A percentile compares a stretch with the other conserved stretches of the same genome.
phyloP scores from a whole-genome alignment of 495 filamentous ascomycete species.

The Paragyromitra xinjiangensis region DNA sequence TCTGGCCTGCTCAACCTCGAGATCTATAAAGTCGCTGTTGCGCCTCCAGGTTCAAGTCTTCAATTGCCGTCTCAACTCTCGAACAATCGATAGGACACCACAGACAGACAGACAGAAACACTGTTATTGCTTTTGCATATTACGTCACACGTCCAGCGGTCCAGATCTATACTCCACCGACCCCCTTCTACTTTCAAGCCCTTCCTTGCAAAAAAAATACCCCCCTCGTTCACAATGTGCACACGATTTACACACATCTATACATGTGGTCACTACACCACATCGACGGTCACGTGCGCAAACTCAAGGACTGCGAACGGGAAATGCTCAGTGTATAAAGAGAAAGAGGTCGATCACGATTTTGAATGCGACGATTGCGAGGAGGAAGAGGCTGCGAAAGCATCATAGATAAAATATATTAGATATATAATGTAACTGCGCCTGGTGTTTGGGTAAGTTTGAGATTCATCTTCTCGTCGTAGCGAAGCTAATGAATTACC shows the following conservation, averaged over 20 bases:
- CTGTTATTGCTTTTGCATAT: constrained; percentile 39
- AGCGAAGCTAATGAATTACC: constrained; percentile 12
- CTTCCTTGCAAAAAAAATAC: constrained; percentile 1
- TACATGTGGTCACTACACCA: constrained; percentile 55
- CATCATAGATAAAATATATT: constrained; percentile 19
- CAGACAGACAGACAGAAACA: constrained; percentile 2
- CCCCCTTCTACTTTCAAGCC: not conserved
- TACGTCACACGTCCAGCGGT: constrained; percentile 28
- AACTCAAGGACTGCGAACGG: constrained; percentile 56
- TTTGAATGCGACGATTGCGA: constrained; percentile 57
- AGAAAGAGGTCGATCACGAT: constrained; percentile 57
- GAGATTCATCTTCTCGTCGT: constrained; percentile 3
- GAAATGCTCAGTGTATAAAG: constrained; percentile 57
- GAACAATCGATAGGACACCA: constrained; percentile 31
- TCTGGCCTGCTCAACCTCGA: constrained; percentile 37
- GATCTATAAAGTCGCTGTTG: constrained; percentile 54
- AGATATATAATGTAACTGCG: constrained; percentile 39
- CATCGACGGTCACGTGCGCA: constrained; percentile 56
- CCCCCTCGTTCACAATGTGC: constrained; percentile 48
- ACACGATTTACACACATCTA: constrained; percentile 58
- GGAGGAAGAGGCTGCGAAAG: constrained; percentile 41
- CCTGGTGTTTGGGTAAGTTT: constrained; percentile 46
- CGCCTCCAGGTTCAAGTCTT: constrained; percentile 41
- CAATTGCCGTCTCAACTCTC: constrained; percentile 45
- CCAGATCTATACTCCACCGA: constrained; percentile 22